Evolutionary conservation across 2,329 filamentous ascomycete genomes (phyloP), one percentile per base, ranked within the genome.

Genomic region (Pezicula rhizophila): DNA sequence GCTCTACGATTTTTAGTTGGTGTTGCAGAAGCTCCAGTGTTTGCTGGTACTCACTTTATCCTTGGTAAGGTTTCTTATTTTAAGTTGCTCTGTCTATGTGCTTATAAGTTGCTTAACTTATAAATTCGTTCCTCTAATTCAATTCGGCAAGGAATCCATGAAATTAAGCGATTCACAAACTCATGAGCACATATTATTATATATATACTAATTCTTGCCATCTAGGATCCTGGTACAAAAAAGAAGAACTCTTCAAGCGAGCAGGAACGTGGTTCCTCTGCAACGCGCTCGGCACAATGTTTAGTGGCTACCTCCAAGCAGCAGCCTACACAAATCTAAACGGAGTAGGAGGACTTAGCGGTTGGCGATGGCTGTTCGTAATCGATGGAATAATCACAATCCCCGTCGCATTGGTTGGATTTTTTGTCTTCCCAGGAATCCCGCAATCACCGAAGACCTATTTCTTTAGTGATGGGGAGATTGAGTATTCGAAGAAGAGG

Each of bases 1-100:
- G 70, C 70, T 1, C 64, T 81, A 0, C 70, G 79, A 8, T 75
- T 80, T 49, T 66, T 78, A 33, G 70, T 80, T 17, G 79, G 79
- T 44, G 58, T 79, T 0, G 71, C 79, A 35, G 78, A 81, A 59
- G 72, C 49, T 5, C 49, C 52, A 15, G 49, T 52, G 8, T 44
- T 47, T 11, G 46, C 52, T 26, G 47, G 52, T 15, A 49, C 47
- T 12, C 40, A 42, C n/a, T 42, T 42, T 12, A 42, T 42, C n/a
- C 40, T 42, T 28, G 40, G 40, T 26, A 25, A 42, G 12, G 17
- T 11, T 18, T 18, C 18, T 18, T 3, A 18, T 18, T 18, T 18
- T 18, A 18, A 18, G 18, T 18, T 18, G 18, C 18, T 18, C 18
- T 18, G 18, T 18, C 18, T 18, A 18, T 18, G 3, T 18, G 2